Base-by-base conservation (phyloP, 2,329 filamentous ascomycete species). In the Talaromyces funiculosus region DNA sequence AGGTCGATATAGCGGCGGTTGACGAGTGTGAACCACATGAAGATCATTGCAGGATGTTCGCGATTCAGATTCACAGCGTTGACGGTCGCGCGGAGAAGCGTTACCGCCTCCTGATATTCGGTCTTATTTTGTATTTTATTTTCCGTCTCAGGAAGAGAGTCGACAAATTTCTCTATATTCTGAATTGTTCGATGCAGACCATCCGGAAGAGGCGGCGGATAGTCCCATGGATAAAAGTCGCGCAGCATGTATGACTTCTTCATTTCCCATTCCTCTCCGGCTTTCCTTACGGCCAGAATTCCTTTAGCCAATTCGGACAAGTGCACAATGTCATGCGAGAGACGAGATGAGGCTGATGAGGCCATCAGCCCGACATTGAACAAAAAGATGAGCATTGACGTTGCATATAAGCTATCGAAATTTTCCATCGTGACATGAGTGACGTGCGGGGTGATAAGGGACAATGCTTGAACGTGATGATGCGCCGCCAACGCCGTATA, bases 391-490 rank as follows among this genome's bases (percentile, higher is more conserved):
- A 61, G 54, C 54, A 61, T 61, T 16, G 60, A 20, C 2, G 37
- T 61, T 24, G 54, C 60, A 40, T 61, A 61, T 3, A 61, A 12
- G 7, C 45, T 45, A 37, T 61, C 60, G 12, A 61, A 61, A 29
- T 61, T 61, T 18, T 53, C 12, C 8, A 33, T 22, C 4, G 45
- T 61, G 10, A 61, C 29, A 1, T 8, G 29, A 2, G 47, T 54
- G 24, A 61, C 45, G 22, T 33, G 29, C 18, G 60, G 55, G 3
- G 42, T 42, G 29, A 61, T 49, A 31, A 61, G 54, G 14, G 60
- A 61, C 10, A 61, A n/a, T 2, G 54, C 55, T 16, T 3, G 20
- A 20, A 47, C 26, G 29, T 61, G 54, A 45, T 61, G 45, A 42
- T 58, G 20, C n/a, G 40, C 35, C 16, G 60, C 60, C 22, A 57